Percentiles rank a stretch among this genome's conserved stretches.
These are phyloP conservation scores for Fusarium nodosum DNA, from an alignment of 2,329 filamentous ascomycete species.

Conservation along the genomic window DNA sequence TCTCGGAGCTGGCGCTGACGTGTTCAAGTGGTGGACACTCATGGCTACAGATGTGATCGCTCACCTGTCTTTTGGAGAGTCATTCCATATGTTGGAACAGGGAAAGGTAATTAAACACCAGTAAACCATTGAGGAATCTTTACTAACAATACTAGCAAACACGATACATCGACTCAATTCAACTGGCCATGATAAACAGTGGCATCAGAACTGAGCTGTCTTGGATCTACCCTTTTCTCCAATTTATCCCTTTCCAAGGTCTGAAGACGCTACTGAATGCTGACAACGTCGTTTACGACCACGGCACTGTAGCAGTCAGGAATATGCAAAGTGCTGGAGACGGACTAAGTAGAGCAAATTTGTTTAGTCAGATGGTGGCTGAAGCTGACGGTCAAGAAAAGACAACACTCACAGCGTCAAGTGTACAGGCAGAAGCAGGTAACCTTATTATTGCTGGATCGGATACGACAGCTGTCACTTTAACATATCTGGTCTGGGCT, in stretches of 20 bases:
- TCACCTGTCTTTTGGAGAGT: constrained; percentile 32
- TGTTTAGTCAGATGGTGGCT: constrained; percentile 12
- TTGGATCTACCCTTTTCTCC: background rate
- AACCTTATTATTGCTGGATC: constrained; percentile 34
- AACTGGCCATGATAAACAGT: background rate
- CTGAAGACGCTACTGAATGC: background rate
- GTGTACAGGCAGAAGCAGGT: background rate
- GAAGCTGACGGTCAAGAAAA: constrained; percentile 14
- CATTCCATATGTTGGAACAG: constrained; percentile 29
- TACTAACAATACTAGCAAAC: constrained; percentile 5
- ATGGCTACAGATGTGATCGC: constrained; percentile 36
- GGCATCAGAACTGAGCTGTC: background rate
- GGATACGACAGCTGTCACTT: constrained; percentile 18
- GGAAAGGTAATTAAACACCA: constrained; percentile 1
- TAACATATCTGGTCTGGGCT: constrained; percentile 37
- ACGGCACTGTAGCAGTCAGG: background rate
- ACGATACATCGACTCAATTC: constrained; percentile 1
- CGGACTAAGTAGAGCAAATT: background rate
- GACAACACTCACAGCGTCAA: fast-evolving
- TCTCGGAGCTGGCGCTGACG: background rate
- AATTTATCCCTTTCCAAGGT: fast-evolving
- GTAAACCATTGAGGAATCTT: fast-evolving
- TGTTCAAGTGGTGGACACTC: constrained; percentile 40
- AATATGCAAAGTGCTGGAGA: constrained; percentile 11
- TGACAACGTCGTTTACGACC: background rate